Evolutionary conservation across 2,329 filamentous ascomycete genomes (phyloP).

Genomic region (Penicillium sp.): DNA sequence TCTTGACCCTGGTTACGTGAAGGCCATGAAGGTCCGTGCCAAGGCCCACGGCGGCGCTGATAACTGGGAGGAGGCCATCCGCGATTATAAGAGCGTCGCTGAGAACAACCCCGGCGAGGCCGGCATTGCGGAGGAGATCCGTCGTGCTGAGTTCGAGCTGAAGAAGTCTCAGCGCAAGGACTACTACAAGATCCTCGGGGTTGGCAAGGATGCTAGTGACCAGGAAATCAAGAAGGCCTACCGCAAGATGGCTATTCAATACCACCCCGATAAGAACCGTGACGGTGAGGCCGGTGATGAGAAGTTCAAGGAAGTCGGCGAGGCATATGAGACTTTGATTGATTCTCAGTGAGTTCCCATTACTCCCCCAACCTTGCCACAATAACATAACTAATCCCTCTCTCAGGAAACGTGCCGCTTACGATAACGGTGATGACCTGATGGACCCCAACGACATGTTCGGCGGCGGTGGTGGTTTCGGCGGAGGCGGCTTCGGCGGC

Average conservation of each 20-base stretch:
- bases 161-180: conserved; percentile 98
- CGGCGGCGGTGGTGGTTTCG: conserved; percentile 57
- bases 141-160: conserved; percentile 87
- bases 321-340: conserved; percentile 94
- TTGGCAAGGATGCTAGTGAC: conserved; percentile 83
- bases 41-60: conserved; percentile 84
- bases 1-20: conserved; percentile 81
- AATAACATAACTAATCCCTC: conserved; percentile 12
- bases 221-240: conserved; percentile 95
- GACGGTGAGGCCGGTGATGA: conserved; percentile 76
- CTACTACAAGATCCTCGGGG: conserved; percentile 94
- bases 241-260: conserved; percentile 86
- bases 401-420: conserved; percentile 77
- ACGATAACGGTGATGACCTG: conserved; percentile 90
- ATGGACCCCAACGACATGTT: conserved; percentile 88
- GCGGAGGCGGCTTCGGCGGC: conserved; percentile 59
- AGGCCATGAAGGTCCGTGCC: conserved; percentile 91
- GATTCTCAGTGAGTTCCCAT: conserved; percentile 75
- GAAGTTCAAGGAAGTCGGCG: conserved; percentile 96
- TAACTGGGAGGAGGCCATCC: conserved; percentile 87
- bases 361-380: not conserved
- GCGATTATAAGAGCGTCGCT: conserved; percentile 82
- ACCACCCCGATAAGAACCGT: conserved; percentile 97
- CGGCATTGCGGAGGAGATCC: conserved; percentile 78
- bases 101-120: conserved; percentile 83